A percentile compares a stretch with the other conserved stretches of the same genome.
phyloP scores from a whole-genome alignment of 2,329 filamentous ascomycete genomes.

The Diaporthe humulicola region DNA sequence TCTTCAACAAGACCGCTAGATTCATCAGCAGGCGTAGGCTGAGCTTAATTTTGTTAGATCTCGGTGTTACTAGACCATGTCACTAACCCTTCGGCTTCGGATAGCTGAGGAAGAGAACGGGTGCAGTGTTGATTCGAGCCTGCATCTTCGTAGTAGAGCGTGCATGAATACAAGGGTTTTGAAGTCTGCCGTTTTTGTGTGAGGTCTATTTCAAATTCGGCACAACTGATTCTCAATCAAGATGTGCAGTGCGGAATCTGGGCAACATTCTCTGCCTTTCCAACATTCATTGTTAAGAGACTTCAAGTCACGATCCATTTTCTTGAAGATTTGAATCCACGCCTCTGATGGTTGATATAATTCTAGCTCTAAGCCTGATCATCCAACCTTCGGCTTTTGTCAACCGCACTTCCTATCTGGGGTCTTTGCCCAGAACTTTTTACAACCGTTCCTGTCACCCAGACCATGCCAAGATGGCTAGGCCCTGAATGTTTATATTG shows the following conservation, averaged over 20 bases:
- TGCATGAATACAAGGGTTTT: not conserved
- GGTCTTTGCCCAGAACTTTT: not conserved
- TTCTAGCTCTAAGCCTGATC: not conserved
- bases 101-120: not conserved
- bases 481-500: conserved; percentile 4
- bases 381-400: not conserved
- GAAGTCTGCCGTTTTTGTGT: not conserved
- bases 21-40: not conserved
- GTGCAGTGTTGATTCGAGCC: not conserved
- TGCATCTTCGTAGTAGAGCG: not conserved
- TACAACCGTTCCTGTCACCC: not conserved
- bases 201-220: not conserved
- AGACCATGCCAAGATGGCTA: conserved; percentile 24
- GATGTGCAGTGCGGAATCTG: not conserved
- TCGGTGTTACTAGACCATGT: not conserved
- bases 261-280: not conserved
- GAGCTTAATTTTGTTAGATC: not conserved
- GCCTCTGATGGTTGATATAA: not conserved
- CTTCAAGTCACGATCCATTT: not conserved
- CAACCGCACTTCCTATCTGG: conserved; percentile 25
- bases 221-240: not conserved
- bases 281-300: not conserved
- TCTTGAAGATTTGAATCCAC: not conserved
- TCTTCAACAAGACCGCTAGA: not conserved
- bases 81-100: not conserved